These are phyloP conservation scores for Beauveria varroae DNA, from an alignment of 2,329 filamentous ascomycete genomes.

Conservation along the genomic window DNA sequence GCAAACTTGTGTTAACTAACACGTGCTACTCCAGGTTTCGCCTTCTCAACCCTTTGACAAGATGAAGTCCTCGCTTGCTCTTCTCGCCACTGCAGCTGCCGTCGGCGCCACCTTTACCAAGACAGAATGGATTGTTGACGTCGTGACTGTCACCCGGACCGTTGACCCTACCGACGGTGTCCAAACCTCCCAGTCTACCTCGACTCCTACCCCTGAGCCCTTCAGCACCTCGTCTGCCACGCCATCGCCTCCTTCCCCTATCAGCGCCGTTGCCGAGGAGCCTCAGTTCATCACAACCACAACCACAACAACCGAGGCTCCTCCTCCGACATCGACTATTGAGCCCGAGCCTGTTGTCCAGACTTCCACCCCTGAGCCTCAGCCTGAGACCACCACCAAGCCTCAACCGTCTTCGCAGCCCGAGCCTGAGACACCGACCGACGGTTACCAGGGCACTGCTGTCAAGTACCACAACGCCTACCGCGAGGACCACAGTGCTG, in stretches of 20 bases:
- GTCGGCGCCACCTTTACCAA: constrained; percentile 34
- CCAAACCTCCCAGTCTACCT: constrained; percentile 17
- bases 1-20: constrained; percentile 15
- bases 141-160: constrained; percentile 39
- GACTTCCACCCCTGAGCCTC: constrained; percentile 10
- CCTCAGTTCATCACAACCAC: constrained; percentile 4
- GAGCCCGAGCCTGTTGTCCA: constrained; percentile 13
- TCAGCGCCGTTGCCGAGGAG: constrained; percentile 7
- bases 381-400: background rate
- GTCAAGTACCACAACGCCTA: constrained; percentile 79
- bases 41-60: constrained; percentile 18
- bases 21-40: background rate
- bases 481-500: constrained; percentile 71
- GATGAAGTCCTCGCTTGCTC: constrained; percentile 44
- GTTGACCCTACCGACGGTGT: constrained; percentile 22
- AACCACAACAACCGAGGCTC: constrained; percentile 11
- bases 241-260: constrained; percentile 13
- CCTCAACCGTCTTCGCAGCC: background rate
- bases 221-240: constrained; percentile 16
- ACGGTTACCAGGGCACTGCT: constrained; percentile 31
- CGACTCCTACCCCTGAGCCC: constrained; percentile 13
- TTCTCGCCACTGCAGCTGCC: constrained; percentile 38
- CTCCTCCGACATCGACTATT: constrained; percentile 3
- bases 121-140: constrained; percentile 33
- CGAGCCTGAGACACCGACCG: background rate